phyloP scores from a whole-genome alignment of 169 alveolate genomes.

The Eimeria praecox region DNA sequence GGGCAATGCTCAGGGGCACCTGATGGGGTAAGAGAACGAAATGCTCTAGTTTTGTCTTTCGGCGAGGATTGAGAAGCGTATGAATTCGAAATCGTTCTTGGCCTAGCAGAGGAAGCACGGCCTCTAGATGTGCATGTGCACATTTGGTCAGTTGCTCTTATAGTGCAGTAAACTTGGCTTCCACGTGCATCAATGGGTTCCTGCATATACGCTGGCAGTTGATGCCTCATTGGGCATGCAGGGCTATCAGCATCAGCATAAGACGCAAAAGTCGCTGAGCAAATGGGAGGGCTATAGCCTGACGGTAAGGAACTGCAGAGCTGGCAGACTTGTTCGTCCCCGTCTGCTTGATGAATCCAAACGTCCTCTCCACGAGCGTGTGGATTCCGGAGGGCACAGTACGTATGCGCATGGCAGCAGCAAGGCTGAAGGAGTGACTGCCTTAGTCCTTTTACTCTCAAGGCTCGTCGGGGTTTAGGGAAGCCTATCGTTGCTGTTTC shows the following conservation, averaged over 20 bases:
- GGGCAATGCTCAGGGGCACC: background rate
- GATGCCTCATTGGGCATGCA: background rate
- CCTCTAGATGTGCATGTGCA: slow-evolving; percentile 21
- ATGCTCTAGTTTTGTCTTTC: background rate
- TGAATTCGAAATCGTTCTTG: background rate
- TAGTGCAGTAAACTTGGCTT: background rate
- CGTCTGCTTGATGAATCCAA: background rate
- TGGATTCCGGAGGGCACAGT: slow-evolving; percentile 36
- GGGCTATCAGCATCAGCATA: background rate
- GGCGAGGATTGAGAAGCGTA: background rate
- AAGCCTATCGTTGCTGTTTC: background rate
- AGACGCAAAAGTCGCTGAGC: background rate
- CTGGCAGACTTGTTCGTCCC: background rate
- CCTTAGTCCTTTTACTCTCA: background rate
- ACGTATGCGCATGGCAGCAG: background rate
- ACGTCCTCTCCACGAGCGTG: background rate
- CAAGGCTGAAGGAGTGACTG: background rate
- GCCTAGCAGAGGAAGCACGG: slow-evolving; percentile 46
- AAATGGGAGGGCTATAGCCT: background rate
- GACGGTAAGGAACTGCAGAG: background rate
- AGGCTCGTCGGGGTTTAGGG: background rate
- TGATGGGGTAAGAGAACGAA: slow-evolving; percentile 1
- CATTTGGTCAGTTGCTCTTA: background rate
- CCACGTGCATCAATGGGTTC: background rate
- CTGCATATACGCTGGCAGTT: background rate